Base-by-base conservation (phyloP, 306 rosid species). In the Ceratonia siliqua region DNA sequence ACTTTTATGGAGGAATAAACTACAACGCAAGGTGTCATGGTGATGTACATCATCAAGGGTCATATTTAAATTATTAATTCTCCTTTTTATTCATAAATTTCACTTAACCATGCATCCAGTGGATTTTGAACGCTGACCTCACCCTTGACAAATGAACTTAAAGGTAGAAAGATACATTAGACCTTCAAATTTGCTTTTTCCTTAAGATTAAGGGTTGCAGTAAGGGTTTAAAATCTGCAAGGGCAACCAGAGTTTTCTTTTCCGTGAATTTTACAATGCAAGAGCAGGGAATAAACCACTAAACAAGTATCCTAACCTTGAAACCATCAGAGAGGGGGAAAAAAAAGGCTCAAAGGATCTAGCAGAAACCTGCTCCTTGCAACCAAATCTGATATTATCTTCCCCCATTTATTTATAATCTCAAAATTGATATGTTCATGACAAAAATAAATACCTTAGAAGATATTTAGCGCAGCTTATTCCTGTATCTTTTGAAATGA, bases 401-500 rank as follows among this genome's bases (percentile, higher is more conserved):
- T 22, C 62, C 35, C 58, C 41, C 21, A 32, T 42, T 52, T 54
- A 36, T 72, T 76, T 25, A 73, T 71, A 49, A 65, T 35, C 18
- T 39, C 46, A 17, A 65, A 49, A 65, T 53, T 38, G 25, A 63
- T 32, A 38, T 9, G 2, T 24, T 38, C 49, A 57, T 17, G 13
- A 28, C 9, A 35, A 57, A 59, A 61, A 43, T 17, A 52, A 36
- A 55, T 70, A 91, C 97, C 97, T 88, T 67, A 94, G 65, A 63
- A 94, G 88, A 87, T 94, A 91, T 77, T 94, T 93, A 73, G 86
- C 93, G 76, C 96, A 94, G 74, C 83, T 85, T 61, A 82, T 85
- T 84, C 98, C 97, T 9, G 91, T 82, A 85, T 94, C 92, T 79
- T 89, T 94, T 3, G 97, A 89, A 72, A 94, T 89, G 80, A 91